A percentile compares a stretch with the other conserved stretches of the same genome.
Conservation (phyloP, 768 basidiomycete genomes). For the Hygrocybe coccinea region DNA sequence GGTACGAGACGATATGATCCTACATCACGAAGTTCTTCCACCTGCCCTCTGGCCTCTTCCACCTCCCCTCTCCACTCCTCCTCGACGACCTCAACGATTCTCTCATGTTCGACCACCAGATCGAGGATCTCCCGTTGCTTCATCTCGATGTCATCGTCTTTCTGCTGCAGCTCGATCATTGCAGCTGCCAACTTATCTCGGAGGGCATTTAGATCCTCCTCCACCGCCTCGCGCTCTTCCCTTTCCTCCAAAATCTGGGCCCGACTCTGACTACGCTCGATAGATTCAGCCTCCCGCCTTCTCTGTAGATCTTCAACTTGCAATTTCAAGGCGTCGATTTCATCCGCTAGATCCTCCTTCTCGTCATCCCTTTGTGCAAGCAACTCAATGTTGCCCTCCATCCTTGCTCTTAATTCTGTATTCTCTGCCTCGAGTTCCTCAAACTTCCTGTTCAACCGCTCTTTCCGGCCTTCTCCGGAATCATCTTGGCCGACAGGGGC, state of each 20-base stretch:
- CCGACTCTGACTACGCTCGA: conserved; percentile 71
- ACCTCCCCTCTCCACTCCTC: conserved; percentile 87
- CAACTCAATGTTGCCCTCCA: conserved; percentile 57
- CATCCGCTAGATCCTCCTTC: conserved; percentile 63
- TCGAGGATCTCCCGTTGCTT: conserved; percentile 77
- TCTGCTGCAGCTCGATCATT: conserved; percentile 78
- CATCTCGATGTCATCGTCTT: conserved; percentile 80
- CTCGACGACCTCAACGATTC: conserved; percentile 69
- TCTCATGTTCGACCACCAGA: conserved; percentile 65
- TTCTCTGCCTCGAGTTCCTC: conserved; percentile 61
- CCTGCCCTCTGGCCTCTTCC: conserved; percentile 70
- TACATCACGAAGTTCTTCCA: conserved; percentile 76
- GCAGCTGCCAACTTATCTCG: conserved; percentile 75
- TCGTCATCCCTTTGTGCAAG: conserved; percentile 62
- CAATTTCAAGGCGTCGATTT: conserved; percentile 56
- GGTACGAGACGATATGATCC: conserved; percentile 15
- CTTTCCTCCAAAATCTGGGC: conserved; percentile 65
- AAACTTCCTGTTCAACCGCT: conserved; percentile 44
- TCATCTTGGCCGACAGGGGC: conserved; percentile 37
- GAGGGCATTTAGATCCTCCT: conserved; percentile 68
- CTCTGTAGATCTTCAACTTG: conserved; percentile 64
- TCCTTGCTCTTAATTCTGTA: conserved; percentile 50
- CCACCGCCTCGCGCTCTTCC: conserved; percentile 73
- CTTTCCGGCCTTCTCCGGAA: conserved; percentile 31
- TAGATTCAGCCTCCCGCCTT: conserved; percentile 54